Evolutionary conservation across 73 alveolate genomes (phyloP), one percentile per base, ranked within the genome.

Genomic region (Paramecium octaurelia): DNA sequence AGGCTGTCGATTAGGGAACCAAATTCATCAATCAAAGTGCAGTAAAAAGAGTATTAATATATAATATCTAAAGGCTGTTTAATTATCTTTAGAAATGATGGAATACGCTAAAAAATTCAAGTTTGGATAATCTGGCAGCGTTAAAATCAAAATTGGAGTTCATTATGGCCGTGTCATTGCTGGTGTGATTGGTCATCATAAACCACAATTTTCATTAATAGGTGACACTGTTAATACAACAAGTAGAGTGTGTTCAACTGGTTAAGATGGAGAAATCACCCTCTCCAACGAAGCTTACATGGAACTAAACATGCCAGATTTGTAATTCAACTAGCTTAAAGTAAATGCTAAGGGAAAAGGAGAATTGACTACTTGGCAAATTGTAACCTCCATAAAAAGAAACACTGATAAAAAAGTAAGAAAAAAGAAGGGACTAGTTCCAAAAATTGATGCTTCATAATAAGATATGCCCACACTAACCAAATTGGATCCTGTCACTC

Each of bases 201-300:
- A 98, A 73, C 99, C 99, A 4, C 95, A 98, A 92, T 98, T 98
- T 94, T 95, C 98, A 20, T 93, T 98, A 42, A 96, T 98, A 23
- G 99, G 99, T 9, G 99, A 97, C 75, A 96, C 99, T n/a, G 99
- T 98, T 8, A 98, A 98, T 91, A 98, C 98, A 24, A 96, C 99
- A 42, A 92, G 98, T 71, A 94, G 99, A 94, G 97, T 98, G 93
- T 94, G 99, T 85, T 94, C 99, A 1, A 95, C 96, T n/a, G 94
- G 94, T 69, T 46, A 70, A 46, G 85, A 70, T 21, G 94, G 94
- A 23, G 35, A 70, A 50, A 50, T 89, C 0, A 89, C 91, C 3
- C 21, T 89, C 6, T 89, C 94, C 6, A 60, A 69, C 18, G 69
- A 89, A 73, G 90, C 94, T 29, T 89, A 89, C 31, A 57, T 36